A percentile compares a stretch with the other conserved stretches of the same genome.
These are phyloP conservation scores for Brassica rapa DNA, from an alignment of 345 rosid genomes.

Conservation along the genomic window DNA sequence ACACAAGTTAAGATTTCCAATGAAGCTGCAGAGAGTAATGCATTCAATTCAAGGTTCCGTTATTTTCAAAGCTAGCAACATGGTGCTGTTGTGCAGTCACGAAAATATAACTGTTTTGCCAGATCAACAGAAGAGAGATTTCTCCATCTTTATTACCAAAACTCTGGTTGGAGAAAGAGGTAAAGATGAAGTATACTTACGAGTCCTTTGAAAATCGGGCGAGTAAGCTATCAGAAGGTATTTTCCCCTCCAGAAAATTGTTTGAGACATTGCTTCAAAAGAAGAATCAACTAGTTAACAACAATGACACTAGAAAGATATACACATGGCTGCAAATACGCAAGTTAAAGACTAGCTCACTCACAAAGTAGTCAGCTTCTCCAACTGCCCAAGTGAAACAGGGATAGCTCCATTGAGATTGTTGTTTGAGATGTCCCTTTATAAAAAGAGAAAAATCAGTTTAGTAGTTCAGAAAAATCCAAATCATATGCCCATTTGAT, in stretches of 20 bases:
- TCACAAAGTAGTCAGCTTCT: conserved; percentile 65
- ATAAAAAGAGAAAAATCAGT: conserved; percentile 15
- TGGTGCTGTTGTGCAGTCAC: conserved; percentile 12
- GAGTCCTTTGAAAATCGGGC: conserved; percentile 58
- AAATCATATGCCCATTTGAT: conserved; percentile 24
- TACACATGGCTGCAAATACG: neutral
- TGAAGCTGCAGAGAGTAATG: conserved; percentile 56
- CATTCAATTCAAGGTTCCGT: conserved; percentile 9
- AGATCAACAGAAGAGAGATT: conserved; percentile 1
- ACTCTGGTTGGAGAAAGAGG: conserved; percentile 11
- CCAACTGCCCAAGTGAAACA: conserved; percentile 70
- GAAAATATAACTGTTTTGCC: neutral
- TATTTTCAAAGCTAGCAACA: conserved; percentile 10
- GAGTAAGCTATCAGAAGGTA: conserved; percentile 79
- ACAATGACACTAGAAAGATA: conserved; percentile 17
- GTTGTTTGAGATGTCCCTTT: conserved; percentile 86
- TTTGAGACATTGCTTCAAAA: conserved; percentile 78
- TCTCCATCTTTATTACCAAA: conserved; percentile 14
- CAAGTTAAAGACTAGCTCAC: conserved; percentile 43
- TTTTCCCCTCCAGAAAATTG: conserved; percentile 80
- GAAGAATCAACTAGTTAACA: conserved; percentile 38
- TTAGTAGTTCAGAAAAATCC: conserved; percentile 3
- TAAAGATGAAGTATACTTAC: conserved; percentile 53
- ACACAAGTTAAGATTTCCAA: conserved; percentile 77
- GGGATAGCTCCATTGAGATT: conserved; percentile 70